Evolutionary conservation across 2,329 filamentous ascomycete genomes (phyloP).

Genomic region (Aschersonia sp.): DNA sequence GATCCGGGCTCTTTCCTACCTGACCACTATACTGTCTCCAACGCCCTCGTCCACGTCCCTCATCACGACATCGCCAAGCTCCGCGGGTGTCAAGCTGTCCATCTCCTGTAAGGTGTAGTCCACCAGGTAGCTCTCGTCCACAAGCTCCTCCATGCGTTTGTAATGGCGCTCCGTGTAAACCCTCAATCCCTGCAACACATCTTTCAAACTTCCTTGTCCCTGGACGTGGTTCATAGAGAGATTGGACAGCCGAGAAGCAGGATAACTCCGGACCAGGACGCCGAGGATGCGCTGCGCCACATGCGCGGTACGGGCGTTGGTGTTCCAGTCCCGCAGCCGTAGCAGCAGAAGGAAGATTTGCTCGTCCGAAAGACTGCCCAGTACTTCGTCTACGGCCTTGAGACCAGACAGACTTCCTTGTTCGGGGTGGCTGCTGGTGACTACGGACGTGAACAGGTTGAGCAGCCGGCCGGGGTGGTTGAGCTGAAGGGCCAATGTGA

Average conservation of each 20-base stretch:
- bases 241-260: constrained; percentile 60
- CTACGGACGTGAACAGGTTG: constrained; percentile 67
- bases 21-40: constrained; percentile 27
- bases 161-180: constrained; percentile 93
- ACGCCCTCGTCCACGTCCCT: constrained; percentile 20
- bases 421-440: constrained; percentile 47
- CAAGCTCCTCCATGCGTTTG: constrained; percentile 72
- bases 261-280: constrained; percentile 67
- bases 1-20: constrained; percentile 4
- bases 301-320: constrained; percentile 73
- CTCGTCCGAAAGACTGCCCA: constrained; percentile 65
- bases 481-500: constrained; percentile 79
- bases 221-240: constrained; percentile 45
- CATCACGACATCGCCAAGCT: constrained; percentile 18
- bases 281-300: constrained; percentile 78
- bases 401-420: constrained; percentile 49
- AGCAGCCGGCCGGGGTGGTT: constrained; percentile 88
- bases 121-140: constrained; percentile 87
- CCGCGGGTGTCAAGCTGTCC: constrained; percentile 51
- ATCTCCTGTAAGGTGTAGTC: constrained; percentile 91
- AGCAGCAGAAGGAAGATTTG: constrained; percentile 76
- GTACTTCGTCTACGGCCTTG: constrained; percentile 66
- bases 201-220: constrained; percentile 56
- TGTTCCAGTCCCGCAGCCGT: constrained; percentile 90
- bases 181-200: constrained; percentile 74